phyloP scores from a whole-genome alignment of 345 rosid species.

The thale cress (Arabidopsis thaliana) region TAIR10.1 NC_003071.7:15164501-15165000 shows the following conservation, averaged over 20 bases:
- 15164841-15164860: background rate
- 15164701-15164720: background rate
- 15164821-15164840: background rate
- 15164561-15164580: constrained; percentile 25
- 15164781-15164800: background rate
- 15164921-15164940: background rate
- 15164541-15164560: constrained; percentile 1
- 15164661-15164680: background rate
- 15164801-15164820: background rate
- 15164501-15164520: constrained; percentile 42
- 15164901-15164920: background rate
- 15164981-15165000: background rate
- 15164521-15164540: constrained; percentile 36
- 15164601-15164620: constrained; percentile 35
- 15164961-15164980: background rate
- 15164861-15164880: background rate
- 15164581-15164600: constrained; percentile 44
- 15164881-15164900: background rate
- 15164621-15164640: constrained; percentile 35
- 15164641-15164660: background rate
- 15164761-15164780: background rate
- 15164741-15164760: background rate
- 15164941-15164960: background rate
- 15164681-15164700: background rate
- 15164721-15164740: background rate